Evolutionary conservation across 1,284 basidiomycete species (phyloP).

Genomic region (Thecaphora thlaspeos): DNA sequence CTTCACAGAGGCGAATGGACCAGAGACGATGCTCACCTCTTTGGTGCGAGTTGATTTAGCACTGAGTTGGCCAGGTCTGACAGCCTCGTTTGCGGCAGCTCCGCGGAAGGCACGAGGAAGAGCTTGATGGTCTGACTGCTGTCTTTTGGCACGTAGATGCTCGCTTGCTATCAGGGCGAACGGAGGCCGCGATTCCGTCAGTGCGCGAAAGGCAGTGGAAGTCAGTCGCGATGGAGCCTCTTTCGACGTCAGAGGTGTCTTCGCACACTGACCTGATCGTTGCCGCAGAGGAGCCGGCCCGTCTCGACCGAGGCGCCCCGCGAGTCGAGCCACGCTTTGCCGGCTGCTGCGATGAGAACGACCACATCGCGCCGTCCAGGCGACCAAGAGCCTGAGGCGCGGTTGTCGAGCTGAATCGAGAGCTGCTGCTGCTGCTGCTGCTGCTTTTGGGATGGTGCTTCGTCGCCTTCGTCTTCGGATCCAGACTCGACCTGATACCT

Average conservation of each 20-base stretch:
- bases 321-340: neutral
- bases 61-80: neutral
- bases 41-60: neutral
- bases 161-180: neutral
- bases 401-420: no score
- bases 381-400: no score
- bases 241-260: no score
- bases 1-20: neutral
- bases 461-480: neutral
- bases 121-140: neutral
- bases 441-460: neutral
- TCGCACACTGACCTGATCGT: no score
- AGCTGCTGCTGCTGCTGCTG: no score
- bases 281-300: no score
- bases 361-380: neutral
- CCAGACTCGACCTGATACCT: neutral
- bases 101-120: neutral
- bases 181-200: no score
- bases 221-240: no score
- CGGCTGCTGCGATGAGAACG: neutral
- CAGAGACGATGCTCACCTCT: neutral
- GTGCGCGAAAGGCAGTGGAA: no score
- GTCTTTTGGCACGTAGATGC: neutral
- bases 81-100: neutral
- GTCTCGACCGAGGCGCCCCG: no score